These are phyloP conservation scores for Beauveria pseudobassiana DNA, from an alignment of 2,329 filamentous ascomycete species.

Conservation along the genomic window DNA sequence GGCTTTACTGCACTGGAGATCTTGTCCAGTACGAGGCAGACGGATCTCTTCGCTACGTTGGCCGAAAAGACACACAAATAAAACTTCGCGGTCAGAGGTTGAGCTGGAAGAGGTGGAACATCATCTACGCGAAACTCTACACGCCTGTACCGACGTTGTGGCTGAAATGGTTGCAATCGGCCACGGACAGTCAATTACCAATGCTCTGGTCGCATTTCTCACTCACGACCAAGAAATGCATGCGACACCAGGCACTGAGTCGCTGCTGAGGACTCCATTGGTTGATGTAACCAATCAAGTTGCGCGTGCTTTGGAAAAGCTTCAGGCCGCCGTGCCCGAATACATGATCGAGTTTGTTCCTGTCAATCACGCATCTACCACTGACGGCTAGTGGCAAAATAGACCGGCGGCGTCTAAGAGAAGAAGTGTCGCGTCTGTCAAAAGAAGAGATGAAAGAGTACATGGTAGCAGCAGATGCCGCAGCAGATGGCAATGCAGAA, in stretches of 20 bases:
- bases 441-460: too few species aligned
- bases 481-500: too few species aligned
- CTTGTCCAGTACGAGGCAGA: constrained; percentile 35
- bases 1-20: constrained; percentile 38
- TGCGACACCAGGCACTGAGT: constrained; percentile 5
- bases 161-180: neutral
- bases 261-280: too few species aligned
- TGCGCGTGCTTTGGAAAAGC: constrained; percentile 12
- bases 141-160: neutral
- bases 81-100: constrained; percentile 50
- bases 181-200: neutral
- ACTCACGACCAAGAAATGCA: too few species aligned
- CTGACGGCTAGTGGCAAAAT: constrained; percentile 14
- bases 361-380: neutral
- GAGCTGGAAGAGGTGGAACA: constrained; percentile 33
- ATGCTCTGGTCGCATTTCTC: neutral
- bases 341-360: neutral
- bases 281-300: too few species aligned
- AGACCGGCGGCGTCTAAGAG: constrained; percentile 16
- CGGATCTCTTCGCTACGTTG: constrained; percentile 35
- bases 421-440: too few species aligned
- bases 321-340: constrained; percentile 2
- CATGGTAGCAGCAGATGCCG: too few species aligned
- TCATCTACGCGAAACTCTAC: constrained; percentile 26
- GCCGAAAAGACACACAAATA: constrained; percentile 24